Conservation (phyloP, 1,139 yeast species). For the Saccharomyces hybrid region DNA sequence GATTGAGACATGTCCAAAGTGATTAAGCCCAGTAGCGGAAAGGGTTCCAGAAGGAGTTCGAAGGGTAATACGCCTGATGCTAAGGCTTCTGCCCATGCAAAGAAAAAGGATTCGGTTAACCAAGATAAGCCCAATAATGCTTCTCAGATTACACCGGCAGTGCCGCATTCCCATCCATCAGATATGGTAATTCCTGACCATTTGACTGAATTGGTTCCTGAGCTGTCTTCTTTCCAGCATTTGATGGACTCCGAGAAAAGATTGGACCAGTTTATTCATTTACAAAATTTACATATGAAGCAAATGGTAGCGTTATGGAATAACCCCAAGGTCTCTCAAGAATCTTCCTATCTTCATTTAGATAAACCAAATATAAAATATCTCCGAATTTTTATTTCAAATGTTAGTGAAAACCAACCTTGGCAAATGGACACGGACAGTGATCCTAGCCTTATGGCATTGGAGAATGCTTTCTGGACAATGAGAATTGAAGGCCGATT, state of each 20-base stretch:
- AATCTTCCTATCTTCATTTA: slow-evolving; percentile 1
- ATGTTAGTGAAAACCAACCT: slow-evolving; percentile 78
- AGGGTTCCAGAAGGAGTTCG: neutral
- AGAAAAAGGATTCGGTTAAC: neutral
- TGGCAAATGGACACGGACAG: slow-evolving; percentile 53
- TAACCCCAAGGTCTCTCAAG: slow-evolving; percentile 26
- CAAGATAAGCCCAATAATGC: neutral
- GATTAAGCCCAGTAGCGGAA: neutral
- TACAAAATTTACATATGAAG: slow-evolving; percentile 80
- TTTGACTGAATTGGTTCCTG: slow-evolving; percentile 61
- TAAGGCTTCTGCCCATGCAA: neutral
- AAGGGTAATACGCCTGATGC: neutral
- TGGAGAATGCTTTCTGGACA: slow-evolving; percentile 50
- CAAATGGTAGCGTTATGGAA: slow-evolving; percentile 46
- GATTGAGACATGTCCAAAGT: neutral
- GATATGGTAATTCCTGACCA: slow-evolving; percentile 60
- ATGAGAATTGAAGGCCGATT: slow-evolving; percentile 81
- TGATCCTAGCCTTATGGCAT: slow-evolving; percentile 23
- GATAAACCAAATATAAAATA: slow-evolving; percentile 40
- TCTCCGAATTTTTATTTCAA: slow-evolving; percentile 75
- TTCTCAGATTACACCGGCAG: neutral
- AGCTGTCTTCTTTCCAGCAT: slow-evolving; percentile 60
- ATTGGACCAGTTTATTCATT: slow-evolving; percentile 71
- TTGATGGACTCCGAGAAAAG: slow-evolving; percentile 72
- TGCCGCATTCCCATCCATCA: slow-evolving; percentile 44